These are phyloP conservation scores for Cutaneotrichosporon mucoides DNA, from an alignment of 1,284 basidiomycete species.

Conservation along the genomic window DNA sequence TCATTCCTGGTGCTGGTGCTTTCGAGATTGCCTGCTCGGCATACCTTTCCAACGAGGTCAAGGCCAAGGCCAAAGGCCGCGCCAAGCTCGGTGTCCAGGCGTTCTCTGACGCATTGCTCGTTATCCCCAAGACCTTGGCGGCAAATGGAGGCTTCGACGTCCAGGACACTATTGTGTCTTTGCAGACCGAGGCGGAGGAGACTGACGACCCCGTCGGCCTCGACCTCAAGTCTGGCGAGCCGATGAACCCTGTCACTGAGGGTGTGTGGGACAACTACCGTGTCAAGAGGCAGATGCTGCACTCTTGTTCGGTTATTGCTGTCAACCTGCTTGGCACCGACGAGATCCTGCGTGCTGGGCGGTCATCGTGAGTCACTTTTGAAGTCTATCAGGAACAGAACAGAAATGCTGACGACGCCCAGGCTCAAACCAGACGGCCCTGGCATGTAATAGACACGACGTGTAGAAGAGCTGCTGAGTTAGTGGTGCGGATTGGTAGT, in stretches of 20 bases:
- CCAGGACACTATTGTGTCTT: slow-evolving; percentile 84
- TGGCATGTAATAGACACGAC: slow-evolving; percentile 5
- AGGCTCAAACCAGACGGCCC: slow-evolving; percentile 5
- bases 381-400: too few species aligned
- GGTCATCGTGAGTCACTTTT: slow-evolving; percentile 60
- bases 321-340: slow-evolving; percentile 93
- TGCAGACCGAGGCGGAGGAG: slow-evolving; percentile 86
- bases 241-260: slow-evolving; percentile 89
- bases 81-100: slow-evolving; percentile 97
- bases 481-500: background rate
- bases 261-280: slow-evolving; percentile 99
- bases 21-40: slow-evolving; percentile 94
- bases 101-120: slow-evolving; percentile 88
- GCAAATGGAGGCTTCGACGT: slow-evolving; percentile 97
- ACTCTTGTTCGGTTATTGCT: slow-evolving; percentile 95
- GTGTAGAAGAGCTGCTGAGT: background rate
- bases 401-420: background rate
- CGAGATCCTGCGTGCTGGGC: slow-evolving; percentile 89
- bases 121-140: slow-evolving; percentile 95
- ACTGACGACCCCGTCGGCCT: slow-evolving; percentile 90
- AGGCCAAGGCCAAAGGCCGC: slow-evolving; percentile 87
- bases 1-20: slow-evolving; percentile 93
- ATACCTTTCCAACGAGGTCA: slow-evolving; percentile 68
- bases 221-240: slow-evolving; percentile 89
- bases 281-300: slow-evolving; percentile 97